Base-by-base conservation (phyloP, 2,329 filamentous ascomycete species). In the Juglanconis juglandina region DNA sequence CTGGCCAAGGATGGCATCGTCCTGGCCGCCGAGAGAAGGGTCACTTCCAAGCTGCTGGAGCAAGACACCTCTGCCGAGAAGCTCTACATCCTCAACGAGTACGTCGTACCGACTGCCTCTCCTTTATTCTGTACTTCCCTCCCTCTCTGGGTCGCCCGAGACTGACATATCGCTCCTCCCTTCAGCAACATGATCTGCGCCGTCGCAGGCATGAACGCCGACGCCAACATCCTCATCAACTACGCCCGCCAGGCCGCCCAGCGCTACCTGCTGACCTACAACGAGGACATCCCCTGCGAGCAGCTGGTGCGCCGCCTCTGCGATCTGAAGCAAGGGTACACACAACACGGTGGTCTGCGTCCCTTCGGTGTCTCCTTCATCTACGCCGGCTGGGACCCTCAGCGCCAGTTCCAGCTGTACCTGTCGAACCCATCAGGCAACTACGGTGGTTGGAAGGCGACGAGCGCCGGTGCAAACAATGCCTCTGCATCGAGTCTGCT, bases 161-260 rank as follows among this genome's bases (percentile, higher is more conserved):
- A 44, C 64, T 67, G 60, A 68, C 46, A 37, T 13, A 32, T 47
- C 34, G 8, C 24, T 56, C 53, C 7, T 6, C 17, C 32, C 32
- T 46, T 11, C 67, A 98, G 94, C 81, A 99, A 99, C 83, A 99
- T 99, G 96, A 98, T 99, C 78, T 97, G 93, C 78, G 95, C 95
- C 64, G 95, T 99, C 63, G 95, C 95, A 70, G 95, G 95, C 73
- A 98, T 99, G 94, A 99, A 93, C 50, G 95, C 95, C 72, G 95
- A 99, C 75, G 95, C 95, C 76, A 99, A 99, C 82, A 99, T 99
- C 77, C 92, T 99, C 75, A 99, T 99, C 87, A 99, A 99, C 84
- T 97, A 96, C 79, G 96, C 95, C 75, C 92, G 95, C 70, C 92
- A 96, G 85, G 90, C 91, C 71, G 95, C 95, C 70, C 95, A 99